phyloP scores from a whole-genome alignment of 2,329 filamentous ascomycete genomes.

The Magnaporthales sp. region DNA sequence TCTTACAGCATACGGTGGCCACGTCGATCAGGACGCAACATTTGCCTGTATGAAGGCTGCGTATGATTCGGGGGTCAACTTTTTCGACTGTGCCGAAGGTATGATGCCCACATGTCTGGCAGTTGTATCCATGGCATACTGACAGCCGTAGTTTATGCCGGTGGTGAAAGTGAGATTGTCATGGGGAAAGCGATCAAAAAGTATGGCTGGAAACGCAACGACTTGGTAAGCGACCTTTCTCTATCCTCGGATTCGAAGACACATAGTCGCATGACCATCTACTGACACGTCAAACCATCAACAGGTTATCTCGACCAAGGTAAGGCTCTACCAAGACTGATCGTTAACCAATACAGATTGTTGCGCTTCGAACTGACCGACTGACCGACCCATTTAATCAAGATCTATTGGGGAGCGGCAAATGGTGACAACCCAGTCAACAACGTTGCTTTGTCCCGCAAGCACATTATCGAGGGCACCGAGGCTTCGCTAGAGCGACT shows the following conservation, averaged over 20 bases:
- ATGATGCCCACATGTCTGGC: background rate
- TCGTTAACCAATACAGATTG: background rate
- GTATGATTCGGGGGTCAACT: slow-evolving; percentile 52
- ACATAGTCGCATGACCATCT: background rate
- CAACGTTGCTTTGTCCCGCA: slow-evolving; percentile 50
- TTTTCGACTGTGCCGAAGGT: slow-evolving; percentile 53
- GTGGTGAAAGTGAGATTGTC: slow-evolving; percentile 53
- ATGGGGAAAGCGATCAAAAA: slow-evolving; percentile 56
- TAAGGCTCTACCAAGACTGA: slow-evolving; percentile 15
- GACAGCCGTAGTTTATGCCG: slow-evolving; percentile 33
- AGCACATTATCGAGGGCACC: slow-evolving; percentile 53
- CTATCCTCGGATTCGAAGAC: background rate
- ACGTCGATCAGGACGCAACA: slow-evolving; percentile 57
- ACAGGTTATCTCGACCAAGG: slow-evolving; percentile 46
- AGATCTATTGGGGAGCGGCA: slow-evolving; percentile 57
- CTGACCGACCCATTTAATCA: background rate
- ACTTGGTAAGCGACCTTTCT: slow-evolving; percentile 24
- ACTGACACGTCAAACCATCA: background rate
- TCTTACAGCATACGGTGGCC: slow-evolving; percentile 48
- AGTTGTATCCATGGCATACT: background rate
- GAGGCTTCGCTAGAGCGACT: slow-evolving; percentile 48
- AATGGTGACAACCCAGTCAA: slow-evolving; percentile 54
- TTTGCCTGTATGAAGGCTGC: slow-evolving; percentile 55
- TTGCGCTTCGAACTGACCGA: background rate
- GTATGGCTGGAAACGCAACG: slow-evolving; percentile 51